phyloP scores from a whole-genome alignment of 176 grass and related monocot genomes.

The Oropetium thomaeum region DNA sequence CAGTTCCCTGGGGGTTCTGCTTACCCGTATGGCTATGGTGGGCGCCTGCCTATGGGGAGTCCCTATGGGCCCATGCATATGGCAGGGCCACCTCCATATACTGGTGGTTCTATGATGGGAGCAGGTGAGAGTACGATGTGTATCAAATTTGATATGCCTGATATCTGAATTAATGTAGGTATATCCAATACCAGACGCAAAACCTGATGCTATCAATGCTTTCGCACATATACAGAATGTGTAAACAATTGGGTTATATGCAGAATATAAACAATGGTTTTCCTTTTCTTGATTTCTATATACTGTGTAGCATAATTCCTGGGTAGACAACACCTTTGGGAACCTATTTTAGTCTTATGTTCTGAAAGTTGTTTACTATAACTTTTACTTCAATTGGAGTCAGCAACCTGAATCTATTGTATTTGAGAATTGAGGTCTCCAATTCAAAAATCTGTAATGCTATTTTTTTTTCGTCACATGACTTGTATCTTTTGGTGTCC shows the following conservation, averaged over 20 bases:
- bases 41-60: slow-evolving; percentile 60
- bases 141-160: neutral
- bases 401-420: neutral
- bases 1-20: slow-evolving; percentile 69
- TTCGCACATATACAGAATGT: neutral
- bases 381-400: neutral
- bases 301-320: neutral
- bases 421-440: neutral
- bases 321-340: neutral
- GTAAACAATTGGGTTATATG: neutral
- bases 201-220: neutral
- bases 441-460: neutral
- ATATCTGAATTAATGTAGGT: neutral
- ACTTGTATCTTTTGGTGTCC: slow-evolving; percentile 10
- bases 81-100: slow-evolving; percentile 54
- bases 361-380: neutral
- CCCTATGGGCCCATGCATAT: slow-evolving; percentile 67
- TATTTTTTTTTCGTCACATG: neutral
- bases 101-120: slow-evolving; percentile 59
- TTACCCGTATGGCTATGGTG: slow-evolving; percentile 65
- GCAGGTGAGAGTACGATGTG: slow-evolving; percentile 40
- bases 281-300: neutral
- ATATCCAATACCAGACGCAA: neutral
- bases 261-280: neutral
- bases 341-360: neutral